Conservation (phyloP, 306 rosid genomes). For the Castanopsis chinensis region DNA sequence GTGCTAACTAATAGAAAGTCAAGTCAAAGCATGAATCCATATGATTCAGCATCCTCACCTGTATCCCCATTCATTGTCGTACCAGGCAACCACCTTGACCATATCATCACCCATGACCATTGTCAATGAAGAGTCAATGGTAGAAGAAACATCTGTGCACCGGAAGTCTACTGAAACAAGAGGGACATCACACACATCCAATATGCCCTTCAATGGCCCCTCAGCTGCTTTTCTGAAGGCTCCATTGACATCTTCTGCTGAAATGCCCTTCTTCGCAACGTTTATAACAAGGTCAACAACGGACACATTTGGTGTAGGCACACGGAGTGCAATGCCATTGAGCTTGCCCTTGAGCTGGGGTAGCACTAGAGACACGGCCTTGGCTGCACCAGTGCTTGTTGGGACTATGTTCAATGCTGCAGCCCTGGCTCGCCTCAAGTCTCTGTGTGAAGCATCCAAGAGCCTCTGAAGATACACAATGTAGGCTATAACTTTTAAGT, state of each 20-base stretch:
- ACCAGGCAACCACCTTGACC: slow-evolving; percentile 99
- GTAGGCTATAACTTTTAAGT: background rate
- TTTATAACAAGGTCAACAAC: slow-evolving; percentile 93
- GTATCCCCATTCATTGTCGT: slow-evolving; percentile 99
- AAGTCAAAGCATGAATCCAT: background rate
- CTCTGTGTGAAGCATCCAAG: slow-evolving; percentile 96
- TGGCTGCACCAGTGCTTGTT: slow-evolving; percentile 99
- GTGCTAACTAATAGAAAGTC: background rate
- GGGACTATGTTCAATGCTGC: slow-evolving; percentile 98
- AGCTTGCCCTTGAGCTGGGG: slow-evolving; percentile 97
- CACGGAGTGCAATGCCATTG: slow-evolving; percentile 94
- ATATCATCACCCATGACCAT: slow-evolving; percentile 99
- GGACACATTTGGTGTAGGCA: slow-evolving; percentile 94
- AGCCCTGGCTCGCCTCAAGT: slow-evolving; percentile 93
- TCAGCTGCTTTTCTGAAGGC: slow-evolving; percentile 94
- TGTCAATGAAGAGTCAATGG: slow-evolving; percentile 88
- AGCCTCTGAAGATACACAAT: slow-evolving; percentile 60
- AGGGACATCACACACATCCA: slow-evolving; percentile 93
- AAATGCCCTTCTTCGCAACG: slow-evolving; percentile 78
- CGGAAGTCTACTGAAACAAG: slow-evolving; percentile 94
- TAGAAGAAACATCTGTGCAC: slow-evolving; percentile 86
- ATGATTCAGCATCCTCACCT: slow-evolving; percentile 49
- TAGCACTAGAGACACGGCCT: slow-evolving; percentile 90
- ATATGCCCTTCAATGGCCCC: slow-evolving; percentile 77
- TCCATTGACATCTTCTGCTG: slow-evolving; percentile 90